These are phyloP conservation scores for Globisporangium viniferum DNA, from an alignment of 352 stramenopile genomes.

Conservation along the genomic window DNA sequence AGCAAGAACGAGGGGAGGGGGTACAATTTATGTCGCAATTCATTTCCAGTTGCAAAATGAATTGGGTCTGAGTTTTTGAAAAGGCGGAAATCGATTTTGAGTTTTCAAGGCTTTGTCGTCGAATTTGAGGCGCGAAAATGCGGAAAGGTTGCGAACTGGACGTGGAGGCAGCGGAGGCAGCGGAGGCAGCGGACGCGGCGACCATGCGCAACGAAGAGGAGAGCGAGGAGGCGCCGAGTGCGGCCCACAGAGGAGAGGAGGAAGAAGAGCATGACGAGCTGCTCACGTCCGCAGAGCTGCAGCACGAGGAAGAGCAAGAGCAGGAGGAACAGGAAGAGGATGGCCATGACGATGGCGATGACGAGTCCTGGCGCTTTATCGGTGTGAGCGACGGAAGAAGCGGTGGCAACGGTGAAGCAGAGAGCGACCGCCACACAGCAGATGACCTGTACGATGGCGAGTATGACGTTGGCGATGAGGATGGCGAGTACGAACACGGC, in stretches of 20 bases:
- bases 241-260: not conserved
- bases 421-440: not conserved
- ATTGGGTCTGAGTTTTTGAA: too few relatives aligned
- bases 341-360: not conserved
- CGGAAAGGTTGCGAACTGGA: too few relatives aligned
- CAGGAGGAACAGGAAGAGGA: not conserved
- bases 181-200: too few relatives aligned
- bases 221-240: not conserved
- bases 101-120: too few relatives aligned
- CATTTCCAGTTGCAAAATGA: not conserved
- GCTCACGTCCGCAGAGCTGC: not conserved
- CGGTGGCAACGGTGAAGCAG: not conserved
- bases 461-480: not conserved
- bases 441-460: not conserved
- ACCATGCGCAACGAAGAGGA: too few relatives aligned
- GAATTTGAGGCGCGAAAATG: too few relatives aligned
- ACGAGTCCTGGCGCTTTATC: constrained; percentile 1
- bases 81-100: too few relatives aligned
- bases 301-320: not conserved
- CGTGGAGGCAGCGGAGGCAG: too few relatives aligned
- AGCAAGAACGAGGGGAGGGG: not conserved
- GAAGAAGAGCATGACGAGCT: not conserved
- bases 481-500: not conserved
- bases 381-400: not conserved
- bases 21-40: not conserved